Evolutionary conservation across 1,284 basidiomycete genomes (phyloP), one percentile per base, ranked within the genome.

Genomic region (Entoloma clypeatum): DNA sequence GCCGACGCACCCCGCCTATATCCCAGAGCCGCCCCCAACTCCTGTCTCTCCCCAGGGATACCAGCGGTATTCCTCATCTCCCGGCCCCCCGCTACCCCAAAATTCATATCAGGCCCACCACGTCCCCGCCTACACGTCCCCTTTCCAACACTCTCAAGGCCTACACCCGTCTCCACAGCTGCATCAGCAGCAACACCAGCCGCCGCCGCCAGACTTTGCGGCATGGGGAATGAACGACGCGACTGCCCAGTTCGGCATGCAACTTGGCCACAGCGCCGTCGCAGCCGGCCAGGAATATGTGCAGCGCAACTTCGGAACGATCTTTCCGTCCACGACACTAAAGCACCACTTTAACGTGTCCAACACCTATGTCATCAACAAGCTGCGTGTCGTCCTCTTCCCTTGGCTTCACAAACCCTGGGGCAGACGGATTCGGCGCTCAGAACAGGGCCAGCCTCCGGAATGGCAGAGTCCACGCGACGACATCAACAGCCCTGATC

Each of bases 321-420:
- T 91, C 39, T 71, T 88, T 48, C 92, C 91, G 2, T 67, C 86
- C 11, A 74, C 81, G 10, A 74, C 84, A 27, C 72, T 98, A 44
- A 97, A 97, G 60, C 86, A 93, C 57, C 88, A 92, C 57, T 98
- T 98, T 67, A 93, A 97, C 60, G 96, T 99, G 10, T 94, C 92
- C 16, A 98, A 97, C 62, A 86, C 83, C 2, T 99, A 99, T 60
- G 95, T 99, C 33, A 81, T 98, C 25, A 78, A 79, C 57, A 99
- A 99, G 62, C 71, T 99, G 3, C 79, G 80, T 11, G 72, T 99
- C 18, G 73, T 99, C n/a, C 70, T 98, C 29, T 98, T 97, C 55
- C 96, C 96, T 0, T 99, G 96, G 96, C 68, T 83, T 29, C 94
- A 99, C 59, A 81, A 77, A 47, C 83, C 88, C 1, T 92, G 89